These are phyloP conservation scores for Periconia macrospinosa DNA, from an alignment of 2,329 filamentous ascomycete species.

Conservation along the genomic window DNA sequence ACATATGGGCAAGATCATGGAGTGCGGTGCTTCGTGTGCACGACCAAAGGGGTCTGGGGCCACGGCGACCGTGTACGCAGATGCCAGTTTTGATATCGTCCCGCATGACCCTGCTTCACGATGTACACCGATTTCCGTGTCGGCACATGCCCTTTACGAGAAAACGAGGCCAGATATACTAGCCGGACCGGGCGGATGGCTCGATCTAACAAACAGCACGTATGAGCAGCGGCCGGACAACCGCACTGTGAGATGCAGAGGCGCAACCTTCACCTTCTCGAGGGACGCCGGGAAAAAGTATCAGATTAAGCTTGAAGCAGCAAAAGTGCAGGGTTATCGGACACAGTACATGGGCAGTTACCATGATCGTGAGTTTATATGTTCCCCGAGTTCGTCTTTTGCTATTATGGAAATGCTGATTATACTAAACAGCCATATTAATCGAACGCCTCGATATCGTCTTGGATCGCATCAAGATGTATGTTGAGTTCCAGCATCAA, in stretches of 20 bases:
- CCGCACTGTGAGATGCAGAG: conserved; percentile 45
- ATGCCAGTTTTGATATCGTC: conserved; percentile 52
- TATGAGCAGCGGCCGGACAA: conserved; percentile 48
- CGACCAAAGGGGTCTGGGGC: conserved; percentile 51
- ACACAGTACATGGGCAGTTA: conserved; percentile 52
- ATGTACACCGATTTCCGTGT: conserved; percentile 55
- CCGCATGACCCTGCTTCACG: conserved; percentile 44
- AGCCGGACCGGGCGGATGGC: conserved; percentile 53
- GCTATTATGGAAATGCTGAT: neutral
- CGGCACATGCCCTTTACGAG: conserved; percentile 59
- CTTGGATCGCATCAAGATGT: conserved; percentile 12
- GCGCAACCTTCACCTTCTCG: conserved; percentile 36
- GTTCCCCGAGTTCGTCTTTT: neutral
- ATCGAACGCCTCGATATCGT: conserved; percentile 17
- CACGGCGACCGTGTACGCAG: conserved; percentile 45
- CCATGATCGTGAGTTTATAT: conserved; percentile 36
- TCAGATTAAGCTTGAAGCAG: conserved; percentile 55
- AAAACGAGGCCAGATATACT: conserved; percentile 57
- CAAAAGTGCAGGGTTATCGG: conserved; percentile 47
- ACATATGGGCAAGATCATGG: conserved; percentile 61
- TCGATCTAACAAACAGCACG: conserved; percentile 45
- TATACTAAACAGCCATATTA: conserved; percentile 20
- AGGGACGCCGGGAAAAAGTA: conserved; percentile 36
- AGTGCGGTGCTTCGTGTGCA: conserved; percentile 54
- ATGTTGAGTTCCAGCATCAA: conserved; percentile 15